A percentile compares a stretch with the other conserved stretches of the same genome.
These are phyloP conservation scores for Staphylotrichum longicolle DNA, from an alignment of 495 filamentous ascomycete species.

Conservation along the genomic window DNA sequence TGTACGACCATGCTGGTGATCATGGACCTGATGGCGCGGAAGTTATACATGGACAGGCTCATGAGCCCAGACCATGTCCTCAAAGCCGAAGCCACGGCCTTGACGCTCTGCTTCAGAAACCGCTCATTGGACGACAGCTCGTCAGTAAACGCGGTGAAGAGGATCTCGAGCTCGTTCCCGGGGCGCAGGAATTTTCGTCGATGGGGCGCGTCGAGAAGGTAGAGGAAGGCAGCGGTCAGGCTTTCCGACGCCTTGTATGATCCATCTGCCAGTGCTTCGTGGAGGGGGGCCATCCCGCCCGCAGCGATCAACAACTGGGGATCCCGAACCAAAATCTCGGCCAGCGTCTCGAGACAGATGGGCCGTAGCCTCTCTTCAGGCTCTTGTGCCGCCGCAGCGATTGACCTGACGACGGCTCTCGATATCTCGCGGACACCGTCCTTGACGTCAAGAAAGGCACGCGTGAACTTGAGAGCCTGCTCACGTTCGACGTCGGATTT, in stretches of 20 bases:
- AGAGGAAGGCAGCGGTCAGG: slow-evolving; percentile 78
- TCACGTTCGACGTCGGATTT: slow-evolving; percentile 95
- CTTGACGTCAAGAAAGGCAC: slow-evolving; percentile 94
- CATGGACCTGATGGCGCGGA: slow-evolving; percentile 77
- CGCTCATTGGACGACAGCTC: slow-evolving; percentile 69
- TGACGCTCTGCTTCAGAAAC: slow-evolving; percentile 77
- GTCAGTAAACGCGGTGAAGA: slow-evolving; percentile 88
- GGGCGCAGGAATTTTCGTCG: slow-evolving; percentile 74
- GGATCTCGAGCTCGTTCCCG: slow-evolving; percentile 74
- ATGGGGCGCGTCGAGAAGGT: slow-evolving; percentile 80
- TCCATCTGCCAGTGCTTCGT: slow-evolving; percentile 84
- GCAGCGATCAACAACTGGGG: slow-evolving; percentile 73
- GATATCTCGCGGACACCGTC: slow-evolving; percentile 88
- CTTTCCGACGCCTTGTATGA: slow-evolving; percentile 89
- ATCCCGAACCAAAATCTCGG: slow-evolving; percentile 84
- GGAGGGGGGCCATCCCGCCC: slow-evolving; percentile 75
- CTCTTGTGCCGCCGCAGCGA: slow-evolving; percentile 88
- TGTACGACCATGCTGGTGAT: slow-evolving; percentile 75
- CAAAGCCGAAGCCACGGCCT: slow-evolving; percentile 79
- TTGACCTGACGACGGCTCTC: slow-evolving; percentile 76
- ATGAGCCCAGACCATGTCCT: slow-evolving; percentile 93
- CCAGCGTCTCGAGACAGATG: slow-evolving; percentile 87
- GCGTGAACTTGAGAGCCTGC: slow-evolving; percentile 93
- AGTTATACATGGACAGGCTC: slow-evolving; percentile 78
- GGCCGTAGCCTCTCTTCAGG: slow-evolving; percentile 80